Evolutionary conservation across 768 basidiomycete genomes (phyloP), one percentile per base, ranked within the genome.

Genomic region (Inosperma sp.): DNA sequence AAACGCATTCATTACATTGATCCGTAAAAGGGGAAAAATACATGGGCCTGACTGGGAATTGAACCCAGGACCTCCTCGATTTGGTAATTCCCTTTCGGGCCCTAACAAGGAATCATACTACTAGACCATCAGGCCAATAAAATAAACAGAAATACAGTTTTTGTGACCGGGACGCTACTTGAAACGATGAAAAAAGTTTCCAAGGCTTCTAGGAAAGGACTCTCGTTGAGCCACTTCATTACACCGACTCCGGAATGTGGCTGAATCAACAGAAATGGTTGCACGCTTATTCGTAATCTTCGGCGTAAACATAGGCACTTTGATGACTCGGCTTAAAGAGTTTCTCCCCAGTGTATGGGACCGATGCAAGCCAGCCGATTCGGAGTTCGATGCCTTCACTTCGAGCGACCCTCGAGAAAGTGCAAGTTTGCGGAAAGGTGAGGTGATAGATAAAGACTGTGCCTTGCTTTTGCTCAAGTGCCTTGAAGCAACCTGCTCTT

Each of bases 1-100:
- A 26, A 7, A 27, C n/a, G 4, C 13, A 21, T 46, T 8, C 14
- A 9, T 14, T 9, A 3, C 14, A 23, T 17, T 35, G 16, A 8
- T 23, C 5, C 9, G 23, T 22, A 53, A 27, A 55, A 57, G 52
- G 36, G 53, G 48, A 54, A 27, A 57, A 17, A 23, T 6, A 41
- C 26, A 10, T 23, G 76, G 81, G 80, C 83, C 81, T 82, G 74
- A 77, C 80, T 78, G 82, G 82, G 83, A 84, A 84, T 84, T 83
- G 83, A 86, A 86, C 84, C 82, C 82, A 77, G 82, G 82, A 84
- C 84, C 84, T 85, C 83, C 83, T 83, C 82, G 78, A 83, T 50
- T 53, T 42, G 55, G 53, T 55, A 52, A 47, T 14, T 44, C 54
- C 48, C n/a, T n/a, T n/a, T n/a, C n/a, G n/a, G n/a, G 51, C 66